These are phyloP conservation scores for Pleurotus giganteus DNA, from an alignment of 768 basidiomycete species.

Conservation along the genomic window DNA sequence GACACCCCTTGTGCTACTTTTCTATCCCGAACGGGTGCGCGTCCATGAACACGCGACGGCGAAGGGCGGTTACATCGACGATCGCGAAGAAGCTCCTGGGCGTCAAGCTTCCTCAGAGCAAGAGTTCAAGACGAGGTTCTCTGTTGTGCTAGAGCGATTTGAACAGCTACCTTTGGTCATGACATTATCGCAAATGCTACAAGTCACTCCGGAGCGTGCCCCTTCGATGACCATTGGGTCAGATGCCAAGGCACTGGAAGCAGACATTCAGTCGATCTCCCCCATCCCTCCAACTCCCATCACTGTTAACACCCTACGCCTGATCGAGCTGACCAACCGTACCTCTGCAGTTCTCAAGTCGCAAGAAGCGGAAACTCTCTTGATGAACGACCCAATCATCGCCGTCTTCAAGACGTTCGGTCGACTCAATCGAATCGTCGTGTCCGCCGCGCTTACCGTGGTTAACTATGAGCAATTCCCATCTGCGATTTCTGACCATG, in stretches of 20 bases:
- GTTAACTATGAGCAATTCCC: constrained; percentile 74
- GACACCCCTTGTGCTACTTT: constrained; percentile 74
- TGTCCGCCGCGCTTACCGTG: constrained; percentile 71
- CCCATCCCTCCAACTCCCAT: constrained; percentile 20
- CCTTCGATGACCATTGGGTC: constrained; percentile 1
- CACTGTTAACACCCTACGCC: constrained; percentile 73
- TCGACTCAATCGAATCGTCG: constrained; percentile 60
- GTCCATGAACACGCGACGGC: constrained; percentile 24
- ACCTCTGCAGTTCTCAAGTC: constrained; percentile 86
- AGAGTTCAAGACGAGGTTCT: constrained; percentile 55
- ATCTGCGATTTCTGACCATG: constrained; percentile 60
- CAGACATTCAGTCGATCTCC: constrained; percentile 10
- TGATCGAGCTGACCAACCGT: constrained; percentile 87
- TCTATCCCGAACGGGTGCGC: constrained; percentile 72
- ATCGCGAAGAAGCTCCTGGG: constrained; percentile 16
- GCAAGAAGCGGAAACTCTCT: constrained; percentile 67
- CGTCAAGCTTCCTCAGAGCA: constrained; percentile 26
- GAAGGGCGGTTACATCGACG: constrained; percentile 16
- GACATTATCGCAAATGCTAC: constrained; percentile 76
- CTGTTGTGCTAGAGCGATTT: constrained; percentile 74
- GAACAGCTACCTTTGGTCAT: constrained; percentile 82
- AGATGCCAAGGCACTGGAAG: constrained; percentile 30
- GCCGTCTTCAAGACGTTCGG: constrained; percentile 79
- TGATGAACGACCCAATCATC: constrained; percentile 69
- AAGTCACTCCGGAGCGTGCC: constrained; percentile 23